phyloP scores from a whole-genome alignment of 176 grass and related monocot species.

The Raddia guianensis region DNA sequence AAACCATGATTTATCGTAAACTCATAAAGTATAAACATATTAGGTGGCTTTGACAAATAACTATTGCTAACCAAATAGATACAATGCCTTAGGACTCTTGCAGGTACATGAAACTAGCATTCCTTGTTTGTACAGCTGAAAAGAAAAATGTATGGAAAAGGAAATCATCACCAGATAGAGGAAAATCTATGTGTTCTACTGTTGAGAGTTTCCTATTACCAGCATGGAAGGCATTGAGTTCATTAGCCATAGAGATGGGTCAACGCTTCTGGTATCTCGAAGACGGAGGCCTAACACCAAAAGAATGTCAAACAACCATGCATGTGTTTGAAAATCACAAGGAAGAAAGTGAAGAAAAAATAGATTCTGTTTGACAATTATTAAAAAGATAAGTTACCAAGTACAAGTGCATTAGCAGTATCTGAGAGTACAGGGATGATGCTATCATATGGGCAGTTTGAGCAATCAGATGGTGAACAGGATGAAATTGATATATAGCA shows the following conservation, averaged over 20 bases:
- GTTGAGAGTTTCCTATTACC: conserved; percentile 48
- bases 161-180: background rate
- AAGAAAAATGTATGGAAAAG: conserved; percentile 14
- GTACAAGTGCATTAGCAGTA: background rate
- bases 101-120: background rate
- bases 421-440: background rate
- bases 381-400: background rate
- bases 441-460: background rate
- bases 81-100: background rate
- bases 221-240: conserved; percentile 96
- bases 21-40: conserved; percentile 28
- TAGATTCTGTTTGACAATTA: background rate
- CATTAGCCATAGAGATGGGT: conserved; percentile 92
- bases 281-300: conserved; percentile 70
- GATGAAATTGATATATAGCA: background rate
- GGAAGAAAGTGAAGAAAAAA: background rate
- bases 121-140: conserved; percentile 3
- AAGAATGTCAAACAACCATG: background rate
- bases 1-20: background rate
- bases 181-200: background rate
- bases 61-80: background rate
- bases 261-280: conserved; percentile 93
- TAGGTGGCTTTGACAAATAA: background rate
- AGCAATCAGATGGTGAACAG: conserved; percentile 23
- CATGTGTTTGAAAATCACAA: conserved; percentile 11